Base-by-base conservation (phyloP, 192 early-diverging fungal species). In the Phlyctochytrium arcticum region DNA sequence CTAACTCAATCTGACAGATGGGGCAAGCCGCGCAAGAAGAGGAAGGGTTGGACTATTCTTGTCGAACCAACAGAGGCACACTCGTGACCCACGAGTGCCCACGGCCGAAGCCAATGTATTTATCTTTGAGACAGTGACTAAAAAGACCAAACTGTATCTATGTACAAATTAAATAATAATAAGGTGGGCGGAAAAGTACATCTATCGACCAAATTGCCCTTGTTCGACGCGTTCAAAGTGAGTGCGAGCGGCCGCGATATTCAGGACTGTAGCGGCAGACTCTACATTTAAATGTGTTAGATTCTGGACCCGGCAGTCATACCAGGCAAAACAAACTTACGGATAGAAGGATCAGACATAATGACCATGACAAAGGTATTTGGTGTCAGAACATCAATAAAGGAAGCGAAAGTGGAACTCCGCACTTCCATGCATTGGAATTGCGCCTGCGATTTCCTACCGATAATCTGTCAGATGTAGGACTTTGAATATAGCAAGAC, bases 321-420 rank as follows among this genome's bases (percentile, higher is more conserved):
- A 23, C 17, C 2, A 23, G 34, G 27, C 23, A 19, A 10, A 17
- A 19, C 12, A 23, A 57, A 34, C 89, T 82, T 82, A 92, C 90
- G 87, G 55, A 94, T 91, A 15, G 75, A 76, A 5, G 90, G 79
- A 73, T 94, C 89, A 3, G 90, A 88, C 77, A 92, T 82, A 37
- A 94, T 78, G 51, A 94, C 84, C 88, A 94, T 87, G n/a, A 91
- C 84, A 69, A 88, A 91, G 7, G 92, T 92, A 72, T 92, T 92
- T 23, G 85, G 76, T 5, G 92, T 94, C 63, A 94, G 67, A 32
- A 88, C 82, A 60, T 92, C 89, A 44, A 94, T 87, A 64, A 87
- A 94, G 21, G 85, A 86, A 23, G 90, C 78, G 75, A 91, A 89
- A 21, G 48, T 46, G 37, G 75, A 79, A 34, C 88, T 87, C 46